Conservation (phyloP, 2,329 filamentous ascomycete species). For the Nemania sp. region DNA sequence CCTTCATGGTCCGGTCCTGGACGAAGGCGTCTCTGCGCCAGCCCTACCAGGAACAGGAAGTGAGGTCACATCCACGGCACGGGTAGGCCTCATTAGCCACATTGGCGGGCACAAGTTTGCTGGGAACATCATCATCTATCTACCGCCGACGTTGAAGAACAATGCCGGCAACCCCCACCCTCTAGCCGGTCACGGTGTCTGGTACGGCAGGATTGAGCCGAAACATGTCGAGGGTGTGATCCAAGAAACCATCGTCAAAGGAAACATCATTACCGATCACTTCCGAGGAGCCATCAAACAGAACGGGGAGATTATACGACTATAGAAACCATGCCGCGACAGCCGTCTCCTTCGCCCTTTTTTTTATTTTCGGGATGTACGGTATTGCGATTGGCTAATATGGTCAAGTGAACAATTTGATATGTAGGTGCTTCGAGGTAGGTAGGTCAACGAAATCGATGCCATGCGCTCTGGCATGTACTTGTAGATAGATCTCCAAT, state of each 20-base stretch:
- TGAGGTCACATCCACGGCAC: slow-evolving; percentile 49
- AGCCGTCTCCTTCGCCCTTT: background rate
- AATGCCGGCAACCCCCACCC: slow-evolving; percentile 54
- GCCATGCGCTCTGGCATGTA: background rate
- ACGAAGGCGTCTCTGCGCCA: slow-evolving; percentile 41
- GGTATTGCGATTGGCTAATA: background rate
- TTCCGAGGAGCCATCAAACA: slow-evolving; percentile 71
- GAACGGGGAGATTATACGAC: slow-evolving; percentile 56
- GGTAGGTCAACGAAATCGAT: background rate
- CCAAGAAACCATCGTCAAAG: slow-evolving; percentile 68
- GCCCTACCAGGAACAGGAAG: slow-evolving; percentile 32
- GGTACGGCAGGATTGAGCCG: slow-evolving; percentile 81
- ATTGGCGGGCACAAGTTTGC: slow-evolving; percentile 86
- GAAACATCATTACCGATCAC: slow-evolving; percentile 70
- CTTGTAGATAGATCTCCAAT: no score
- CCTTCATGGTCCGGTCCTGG: slow-evolving; percentile 50
- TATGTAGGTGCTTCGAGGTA: background rate
- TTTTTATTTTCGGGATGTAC: background rate
- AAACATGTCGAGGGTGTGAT: slow-evolving; percentile 77
- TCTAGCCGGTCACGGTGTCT: slow-evolving; percentile 73
- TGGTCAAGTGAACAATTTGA: background rate
- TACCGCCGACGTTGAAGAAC: slow-evolving; percentile 61
- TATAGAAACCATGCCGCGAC: slow-evolving; percentile 40
- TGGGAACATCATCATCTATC: slow-evolving; percentile 81
- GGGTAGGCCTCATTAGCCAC: slow-evolving; percentile 75